phyloP scores from a whole-genome alignment of 2,329 filamentous ascomycete species.

The Hypocreales sp. region DNA sequence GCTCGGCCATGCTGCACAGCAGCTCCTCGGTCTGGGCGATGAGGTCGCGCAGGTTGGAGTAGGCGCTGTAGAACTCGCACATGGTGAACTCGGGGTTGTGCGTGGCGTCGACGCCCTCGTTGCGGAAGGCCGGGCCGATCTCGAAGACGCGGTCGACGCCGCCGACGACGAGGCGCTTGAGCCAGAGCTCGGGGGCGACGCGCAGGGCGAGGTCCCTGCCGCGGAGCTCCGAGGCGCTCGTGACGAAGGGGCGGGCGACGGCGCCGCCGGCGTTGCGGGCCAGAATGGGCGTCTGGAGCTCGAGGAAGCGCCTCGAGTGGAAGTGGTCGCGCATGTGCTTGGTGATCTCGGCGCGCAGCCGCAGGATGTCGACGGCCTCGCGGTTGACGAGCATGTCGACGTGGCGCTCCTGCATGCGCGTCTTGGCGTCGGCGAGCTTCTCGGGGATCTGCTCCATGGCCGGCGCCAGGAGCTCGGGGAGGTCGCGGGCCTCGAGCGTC shows the following conservation, averaged over 20 bases:
- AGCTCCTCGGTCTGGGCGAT: conserved; percentile 63
- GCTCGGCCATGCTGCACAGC: conserved; percentile 40
- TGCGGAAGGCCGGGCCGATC: conserved; percentile 82
- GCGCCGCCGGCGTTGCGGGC: conserved; percentile 75
- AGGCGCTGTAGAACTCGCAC: conserved; percentile 91
- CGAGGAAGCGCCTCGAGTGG: conserved; percentile 55
- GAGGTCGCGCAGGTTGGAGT: conserved; percentile 59
- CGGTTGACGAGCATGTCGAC: conserved; percentile 72
- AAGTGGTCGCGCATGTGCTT: conserved; percentile 62
- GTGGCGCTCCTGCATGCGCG: conserved; percentile 62
- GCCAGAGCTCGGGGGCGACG: conserved; percentile 88
- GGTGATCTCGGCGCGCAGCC: conserved; percentile 60
- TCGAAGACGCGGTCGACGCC: conserved; percentile 85
- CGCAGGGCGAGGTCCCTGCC: conserved; percentile 59
- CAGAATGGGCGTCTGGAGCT: conserved; percentile 85
- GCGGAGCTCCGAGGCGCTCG: conserved; percentile 59
- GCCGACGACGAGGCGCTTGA: conserved; percentile 82
- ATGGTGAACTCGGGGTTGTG: conserved; percentile 97
- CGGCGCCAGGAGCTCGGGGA: conserved; percentile 63
- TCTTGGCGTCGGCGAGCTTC: conserved; percentile 53
- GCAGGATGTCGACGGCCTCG: conserved; percentile 50
- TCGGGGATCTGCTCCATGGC: conserved; percentile 67
- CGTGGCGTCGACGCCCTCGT: conserved; percentile 79
- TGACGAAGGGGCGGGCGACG: conserved; percentile 73
- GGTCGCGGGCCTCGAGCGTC: conserved; percentile 49